Percentiles rank a stretch among this genome's conserved stretches.
These are phyloP conservation scores for Ashbya aceris DNA, from an alignment of 1,139 yeast genomes.

Conservation along the genomic window DNA sequence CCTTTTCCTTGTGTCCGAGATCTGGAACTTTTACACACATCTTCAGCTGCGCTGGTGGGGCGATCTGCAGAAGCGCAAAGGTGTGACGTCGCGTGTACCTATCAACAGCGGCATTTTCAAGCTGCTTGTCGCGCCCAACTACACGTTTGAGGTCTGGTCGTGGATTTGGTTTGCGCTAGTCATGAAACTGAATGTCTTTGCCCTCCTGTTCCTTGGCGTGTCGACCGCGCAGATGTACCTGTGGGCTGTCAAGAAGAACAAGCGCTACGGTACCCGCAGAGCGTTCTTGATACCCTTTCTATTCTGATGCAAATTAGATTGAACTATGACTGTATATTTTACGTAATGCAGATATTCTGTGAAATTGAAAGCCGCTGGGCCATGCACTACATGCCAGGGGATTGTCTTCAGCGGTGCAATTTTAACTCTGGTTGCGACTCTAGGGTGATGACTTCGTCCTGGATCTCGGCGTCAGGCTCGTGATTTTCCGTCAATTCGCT, in stretches of 20 bases:
- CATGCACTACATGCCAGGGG: background rate
- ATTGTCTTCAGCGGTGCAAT: background rate
- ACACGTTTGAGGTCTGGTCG: constrained; percentile 71
- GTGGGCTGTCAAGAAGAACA: constrained; percentile 58
- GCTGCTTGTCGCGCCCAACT: constrained; percentile 56
- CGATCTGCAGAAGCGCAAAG: constrained; percentile 33
- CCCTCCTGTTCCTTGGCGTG: constrained; percentile 59
- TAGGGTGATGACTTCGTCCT: constrained; percentile 6
- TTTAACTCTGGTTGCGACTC: background rate
- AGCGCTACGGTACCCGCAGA: constrained; percentile 36
- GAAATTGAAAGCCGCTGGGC: background rate
- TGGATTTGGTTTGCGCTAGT: constrained; percentile 66
- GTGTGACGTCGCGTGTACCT: constrained; percentile 30
- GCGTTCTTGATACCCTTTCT: constrained; percentile 34
- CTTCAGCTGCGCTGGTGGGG: constrained; percentile 33
- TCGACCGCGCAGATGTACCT: constrained; percentile 66
- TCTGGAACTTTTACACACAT: constrained; percentile 67
- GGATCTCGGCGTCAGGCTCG: constrained; percentile 5
- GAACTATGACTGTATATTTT: background rate
- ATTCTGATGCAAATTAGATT: constrained; percentile 15
- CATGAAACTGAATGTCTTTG: constrained; percentile 63
- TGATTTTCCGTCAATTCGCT: constrained; percentile 22
- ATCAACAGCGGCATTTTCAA: constrained; percentile 39
- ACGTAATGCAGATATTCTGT: background rate
- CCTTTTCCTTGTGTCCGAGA: constrained; percentile 58